phyloP scores from a whole-genome alignment of 257 asterid genomes.

The Rehmannia glutinosa region DNA sequence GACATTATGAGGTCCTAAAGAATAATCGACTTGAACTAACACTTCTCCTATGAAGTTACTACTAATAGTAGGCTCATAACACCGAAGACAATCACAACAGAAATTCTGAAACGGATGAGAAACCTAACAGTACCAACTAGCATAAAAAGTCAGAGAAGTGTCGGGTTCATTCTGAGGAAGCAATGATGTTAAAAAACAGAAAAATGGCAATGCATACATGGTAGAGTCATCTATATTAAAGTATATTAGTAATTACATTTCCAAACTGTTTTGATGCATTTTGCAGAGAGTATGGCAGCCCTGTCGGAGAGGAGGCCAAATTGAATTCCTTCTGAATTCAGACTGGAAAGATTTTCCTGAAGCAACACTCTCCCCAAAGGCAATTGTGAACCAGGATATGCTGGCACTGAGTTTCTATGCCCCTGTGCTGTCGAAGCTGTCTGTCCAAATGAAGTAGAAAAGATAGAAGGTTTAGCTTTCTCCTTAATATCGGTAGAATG shows the following conservation, averaged over 20 bases:
- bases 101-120: conserved; percentile 6
- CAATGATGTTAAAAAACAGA: conserved; percentile 9
- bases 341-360: conserved; percentile 36
- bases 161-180: background rate
- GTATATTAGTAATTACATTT: conserved; percentile 44
- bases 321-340: conserved; percentile 34
- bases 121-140: conserved; percentile 6
- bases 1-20: conserved; percentile 9
- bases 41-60: background rate
- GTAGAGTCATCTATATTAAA: background rate
- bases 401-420: conserved; percentile 28
- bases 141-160: conserved; percentile 11
- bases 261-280: conserved; percentile 58
- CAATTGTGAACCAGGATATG: conserved; percentile 32
- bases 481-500: conserved; percentile 39
- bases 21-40: background rate
- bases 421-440: conserved; percentile 28
- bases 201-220: background rate
- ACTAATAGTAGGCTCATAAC: conserved; percentile 1
- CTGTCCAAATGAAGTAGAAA: conserved; percentile 38
- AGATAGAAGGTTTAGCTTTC: conserved; percentile 28
- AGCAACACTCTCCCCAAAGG: conserved; percentile 31
- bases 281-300: conserved; percentile 35
- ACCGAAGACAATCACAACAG: background rate
- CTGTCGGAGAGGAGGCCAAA: conserved; percentile 26